Percentiles rank a stretch among this genome's conserved stretches.
phyloP scores from a whole-genome alignment of 768 basidiomycete species.

The Scleroderma citrinum region DNA sequence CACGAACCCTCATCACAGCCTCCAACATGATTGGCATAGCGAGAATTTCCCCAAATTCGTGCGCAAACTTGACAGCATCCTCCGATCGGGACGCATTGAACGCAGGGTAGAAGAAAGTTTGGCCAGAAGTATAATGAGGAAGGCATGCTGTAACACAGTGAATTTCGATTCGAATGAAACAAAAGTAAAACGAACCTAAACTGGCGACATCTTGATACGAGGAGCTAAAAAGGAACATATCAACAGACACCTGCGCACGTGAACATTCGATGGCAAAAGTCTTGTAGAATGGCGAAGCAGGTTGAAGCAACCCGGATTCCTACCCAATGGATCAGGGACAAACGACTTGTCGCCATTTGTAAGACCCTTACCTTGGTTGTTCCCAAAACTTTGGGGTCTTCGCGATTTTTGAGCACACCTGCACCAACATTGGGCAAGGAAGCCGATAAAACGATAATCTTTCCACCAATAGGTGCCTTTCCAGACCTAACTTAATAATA shows the following conservation, averaged over 20 bases:
- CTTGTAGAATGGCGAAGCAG: constrained; percentile 96
- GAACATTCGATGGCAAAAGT: constrained; percentile 99
- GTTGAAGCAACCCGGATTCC: constrained; percentile 89
- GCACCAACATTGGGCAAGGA: constrained; percentile 83
- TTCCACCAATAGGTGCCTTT: constrained; percentile 89
- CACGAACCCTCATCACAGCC: constrained; percentile 95
- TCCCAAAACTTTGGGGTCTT: constrained; percentile 93
- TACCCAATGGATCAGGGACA: constrained; percentile 23
- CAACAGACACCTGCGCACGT: constrained; percentile 92
- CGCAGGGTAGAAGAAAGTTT: constrained; percentile 97
- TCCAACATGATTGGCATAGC: constrained; percentile 95
- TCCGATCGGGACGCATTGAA: constrained; percentile 94
- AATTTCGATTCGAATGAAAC: not conserved
- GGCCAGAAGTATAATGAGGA: constrained; percentile 96
- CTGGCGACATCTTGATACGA: constrained; percentile 94
- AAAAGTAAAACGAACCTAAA: constrained; percentile 49
- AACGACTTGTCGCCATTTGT: not conserved
- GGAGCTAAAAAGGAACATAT: constrained; percentile 98
- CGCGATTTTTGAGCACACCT: constrained; percentile 91
- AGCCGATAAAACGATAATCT: constrained; percentile 83
- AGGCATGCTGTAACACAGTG: constrained; percentile 57
- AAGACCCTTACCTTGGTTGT: constrained; percentile 67
- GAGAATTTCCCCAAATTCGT: constrained; percentile 91
- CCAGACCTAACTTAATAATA: not conserved
- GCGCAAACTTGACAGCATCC: constrained; percentile 97